Evolutionary conservation across 768 basidiomycete genomes (phyloP).

Genomic region (Inosperma sp.): DNA sequence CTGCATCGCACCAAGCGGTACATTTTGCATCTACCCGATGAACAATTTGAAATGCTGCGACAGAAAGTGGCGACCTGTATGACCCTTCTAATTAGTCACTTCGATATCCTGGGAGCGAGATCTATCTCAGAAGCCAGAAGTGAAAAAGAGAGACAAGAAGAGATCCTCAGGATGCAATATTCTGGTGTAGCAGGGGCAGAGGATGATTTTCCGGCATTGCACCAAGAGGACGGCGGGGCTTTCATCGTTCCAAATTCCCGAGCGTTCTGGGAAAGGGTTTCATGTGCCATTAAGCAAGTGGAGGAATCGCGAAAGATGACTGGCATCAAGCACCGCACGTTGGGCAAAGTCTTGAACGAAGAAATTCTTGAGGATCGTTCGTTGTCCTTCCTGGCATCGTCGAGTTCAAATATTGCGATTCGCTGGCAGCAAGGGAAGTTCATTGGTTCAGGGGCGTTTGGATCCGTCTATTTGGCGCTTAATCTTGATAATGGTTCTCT

Average conservation of each 20-base stretch:
- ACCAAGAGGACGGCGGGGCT: constrained; percentile 38
- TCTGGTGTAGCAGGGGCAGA: constrained; percentile 40
- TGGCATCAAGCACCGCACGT: constrained; percentile 64
- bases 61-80: constrained; percentile 94
- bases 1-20: constrained; percentile 83
- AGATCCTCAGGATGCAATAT: constrained; percentile 49
- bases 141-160: constrained; percentile 84
- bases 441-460: constrained; percentile 98
- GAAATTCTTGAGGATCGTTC: constrained; percentile 93
- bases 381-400: constrained; percentile 89
- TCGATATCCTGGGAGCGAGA: constrained; percentile 94
- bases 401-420: constrained; percentile 92
- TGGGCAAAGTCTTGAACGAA: constrained; percentile 92
- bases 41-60: constrained; percentile 86
- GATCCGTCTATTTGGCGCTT: constrained; percentile 98
- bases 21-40: constrained; percentile 82
- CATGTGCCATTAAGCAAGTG: constrained; percentile 54
- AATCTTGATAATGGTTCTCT: constrained; percentile 93
- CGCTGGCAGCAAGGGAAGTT: constrained; percentile 98
- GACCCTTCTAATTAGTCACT: constrained; percentile 94
- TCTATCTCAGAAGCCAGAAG: constrained; percentile 83
- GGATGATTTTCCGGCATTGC: constrained; percentile 41
- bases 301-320: constrained; percentile 60
- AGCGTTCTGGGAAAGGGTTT: constrained; percentile 69
- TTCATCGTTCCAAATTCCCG: constrained; percentile 64